phyloP scores from a whole-genome alignment of 2,329 filamentous ascomycete species.

The Pseudocercospora pini-densiflorae region DNA sequence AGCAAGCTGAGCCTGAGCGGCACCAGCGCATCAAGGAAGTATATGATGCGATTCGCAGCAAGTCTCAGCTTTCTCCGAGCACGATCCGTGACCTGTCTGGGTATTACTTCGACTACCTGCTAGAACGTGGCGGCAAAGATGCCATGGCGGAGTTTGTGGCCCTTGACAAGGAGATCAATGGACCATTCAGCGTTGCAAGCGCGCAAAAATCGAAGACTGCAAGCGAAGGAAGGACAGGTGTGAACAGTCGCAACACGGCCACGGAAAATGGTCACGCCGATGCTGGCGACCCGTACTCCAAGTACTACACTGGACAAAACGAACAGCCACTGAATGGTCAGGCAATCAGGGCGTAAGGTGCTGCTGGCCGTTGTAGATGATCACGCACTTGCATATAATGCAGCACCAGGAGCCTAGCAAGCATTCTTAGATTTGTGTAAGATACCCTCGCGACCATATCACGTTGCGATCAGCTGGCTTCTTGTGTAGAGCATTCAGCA shows the following conservation, averaged over 20 bases:
- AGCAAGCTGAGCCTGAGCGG: slow-evolving; percentile 66
- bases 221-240: neutral
- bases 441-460: slow-evolving; percentile 9
- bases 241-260: neutral
- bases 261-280: slow-evolving; percentile 5
- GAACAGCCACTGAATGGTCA: slow-evolving; percentile 6
- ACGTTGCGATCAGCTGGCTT: slow-evolving; percentile 12
- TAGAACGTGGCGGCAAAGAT: slow-evolving; percentile 79
- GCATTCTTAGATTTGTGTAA: slow-evolving; percentile 11
- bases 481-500: slow-evolving; percentile 10
- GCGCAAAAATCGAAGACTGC: slow-evolving; percentile 1
- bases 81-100: slow-evolving; percentile 77
- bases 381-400: slow-evolving; percentile 1
- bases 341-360: neutral
- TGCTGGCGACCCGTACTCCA: neutral
- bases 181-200: slow-evolving; percentile 48
- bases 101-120: slow-evolving; percentile 80
- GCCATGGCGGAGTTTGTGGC: slow-evolving; percentile 84
- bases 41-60: slow-evolving; percentile 73
- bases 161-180: slow-evolving; percentile 85
- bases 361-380: slow-evolving; percentile 7
- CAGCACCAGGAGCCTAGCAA: neutral
- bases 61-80: slow-evolving; percentile 69
- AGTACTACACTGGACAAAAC: neutral
- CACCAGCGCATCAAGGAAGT: slow-evolving; percentile 79